Evolutionary conservation across 2,329 filamentous ascomycete genomes (phyloP).

Genomic region (Cladosporium sp.): DNA sequence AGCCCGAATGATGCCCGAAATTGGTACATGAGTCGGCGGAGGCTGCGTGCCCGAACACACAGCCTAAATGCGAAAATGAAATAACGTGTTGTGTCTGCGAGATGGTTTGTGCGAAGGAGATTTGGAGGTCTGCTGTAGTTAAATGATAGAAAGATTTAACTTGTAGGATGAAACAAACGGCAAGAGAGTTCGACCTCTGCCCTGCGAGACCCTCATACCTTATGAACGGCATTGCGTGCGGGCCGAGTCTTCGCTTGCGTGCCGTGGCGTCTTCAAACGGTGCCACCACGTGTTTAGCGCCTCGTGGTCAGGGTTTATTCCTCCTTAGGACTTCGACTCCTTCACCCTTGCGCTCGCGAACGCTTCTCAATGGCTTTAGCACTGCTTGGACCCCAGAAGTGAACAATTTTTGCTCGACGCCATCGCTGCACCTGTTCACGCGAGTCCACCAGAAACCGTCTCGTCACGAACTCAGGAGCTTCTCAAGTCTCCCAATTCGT

Average conservation of each 20-base stretch:
- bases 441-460: not conserved
- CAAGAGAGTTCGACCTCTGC: not conserved
- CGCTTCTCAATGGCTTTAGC: not conserved
- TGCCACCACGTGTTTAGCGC: slow-evolving; percentile 1
- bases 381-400: not conserved
- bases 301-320: not conserved
- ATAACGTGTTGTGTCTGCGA: not conserved
- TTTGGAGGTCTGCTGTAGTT: not conserved
- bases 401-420: not conserved
- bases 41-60: not conserved
- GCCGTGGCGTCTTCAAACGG: slow-evolving; percentile 2
- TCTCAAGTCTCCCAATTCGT: not conserved
- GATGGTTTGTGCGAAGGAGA: not conserved
- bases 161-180: not conserved
- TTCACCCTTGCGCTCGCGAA: not conserved
- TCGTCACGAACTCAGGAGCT: not conserved
- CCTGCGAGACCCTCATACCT: not conserved
- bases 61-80: not conserved
- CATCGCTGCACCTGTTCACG: not conserved
- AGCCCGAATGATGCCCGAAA: slow-evolving; percentile 3
- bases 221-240: not conserved
- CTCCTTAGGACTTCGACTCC: not conserved
- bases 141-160: not conserved
- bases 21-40: not conserved
- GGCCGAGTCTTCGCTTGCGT: slow-evolving; percentile 1